Base-by-base conservation (phyloP, 306 rosid species). In the Argentina anserina region DNA sequence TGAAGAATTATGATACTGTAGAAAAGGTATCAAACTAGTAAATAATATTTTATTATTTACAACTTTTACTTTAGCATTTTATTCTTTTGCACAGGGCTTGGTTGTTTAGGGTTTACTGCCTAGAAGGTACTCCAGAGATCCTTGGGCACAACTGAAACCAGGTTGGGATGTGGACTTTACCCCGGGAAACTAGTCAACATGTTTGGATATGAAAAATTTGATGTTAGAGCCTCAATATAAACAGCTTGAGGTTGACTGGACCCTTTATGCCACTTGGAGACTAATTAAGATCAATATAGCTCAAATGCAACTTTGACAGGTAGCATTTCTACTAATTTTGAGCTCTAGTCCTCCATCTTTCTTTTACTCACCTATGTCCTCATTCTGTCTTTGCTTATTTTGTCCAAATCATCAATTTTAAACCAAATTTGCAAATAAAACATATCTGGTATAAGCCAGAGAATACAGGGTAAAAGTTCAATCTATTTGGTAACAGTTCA, bases 241-340 rank as follows among this genome's bases (percentile, higher is more conserved):
- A 39, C 23, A 25, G 23, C 26, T 39, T 12, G 31, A 50, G 47
- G 10, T 33, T 34, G 12, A 41, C 56, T n/a, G 15, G 15, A 21
- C 36, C 66, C 40, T 12, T 59, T 23, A 25, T 42, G 31, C 58
- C 33, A 60, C 14, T 29, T 31, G 60, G 21, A 37, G 45, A 40
- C 11, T 53, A 41, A 12, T 26, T 55, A 37, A 7, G n/a, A 59
- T 14, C 43, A 71, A 39, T 23, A n/a, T n/a, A n/a, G n/a, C n/a
- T n/a, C n/a, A n/a, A n/a, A 6, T 41, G 49, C 50, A 71, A 71
- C 64, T 34, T 9, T 39, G 39, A 71, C 53, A 43, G 71, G 59
- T 53, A 67, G 31, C 55, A 45, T 50, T 50, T 67, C 28, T 11
- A 46, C n/a, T n/a, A 45, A 14, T 25, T 45, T 43, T 28, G 12